phyloP scores from a whole-genome alignment of 352 stramenopile species.

The Peronospora farinosa region DNA sequence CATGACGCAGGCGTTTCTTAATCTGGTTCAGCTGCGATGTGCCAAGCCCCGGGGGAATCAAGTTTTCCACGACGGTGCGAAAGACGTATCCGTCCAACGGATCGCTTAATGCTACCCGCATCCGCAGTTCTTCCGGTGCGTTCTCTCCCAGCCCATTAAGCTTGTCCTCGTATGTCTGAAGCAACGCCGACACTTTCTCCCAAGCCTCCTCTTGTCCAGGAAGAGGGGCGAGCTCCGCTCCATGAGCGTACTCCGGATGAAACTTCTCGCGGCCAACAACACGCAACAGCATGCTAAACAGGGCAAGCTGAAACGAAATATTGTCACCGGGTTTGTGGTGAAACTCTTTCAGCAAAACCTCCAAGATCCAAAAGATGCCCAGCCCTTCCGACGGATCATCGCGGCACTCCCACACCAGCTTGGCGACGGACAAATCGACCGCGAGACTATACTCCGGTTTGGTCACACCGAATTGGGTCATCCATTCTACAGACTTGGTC shows the following conservation, averaged over 20 bases:
- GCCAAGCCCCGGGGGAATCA: slow-evolving; percentile 69
- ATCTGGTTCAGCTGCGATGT: slow-evolving; percentile 84
- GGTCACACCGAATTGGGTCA: slow-evolving; percentile 82
- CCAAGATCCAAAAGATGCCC: slow-evolving; percentile 76
- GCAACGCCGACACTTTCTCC: slow-evolving; percentile 58
- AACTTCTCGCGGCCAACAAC: slow-evolving; percentile 76
- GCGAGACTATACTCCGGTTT: slow-evolving; percentile 65
- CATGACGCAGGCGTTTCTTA: slow-evolving; percentile 82
- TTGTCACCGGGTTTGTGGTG: slow-evolving; percentile 81
- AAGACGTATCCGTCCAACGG: slow-evolving; percentile 85
- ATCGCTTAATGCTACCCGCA: slow-evolving; percentile 63
- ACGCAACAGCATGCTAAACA: slow-evolving; percentile 85
- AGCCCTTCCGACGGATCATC: slow-evolving; percentile 71
- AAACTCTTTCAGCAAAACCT: slow-evolving; percentile 76
- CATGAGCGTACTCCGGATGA: slow-evolving; percentile 62
- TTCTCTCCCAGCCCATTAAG: slow-evolving; percentile 65
- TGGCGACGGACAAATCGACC: slow-evolving; percentile 68
- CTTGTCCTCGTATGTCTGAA: slow-evolving; percentile 67
- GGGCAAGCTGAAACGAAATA: slow-evolving; percentile 68
- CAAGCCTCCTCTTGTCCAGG: slow-evolving; percentile 69
- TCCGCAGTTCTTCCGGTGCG: slow-evolving; percentile 51
- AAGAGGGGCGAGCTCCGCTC: slow-evolving; percentile 49
- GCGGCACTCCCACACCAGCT: slow-evolving; percentile 81
- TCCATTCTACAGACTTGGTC: slow-evolving; percentile 86
- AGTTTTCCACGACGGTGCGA: slow-evolving; percentile 81